Base-by-base conservation (phyloP, 2,329 filamentous ascomycete genomes). In the Colletotrichum higginsianum region DNA sequence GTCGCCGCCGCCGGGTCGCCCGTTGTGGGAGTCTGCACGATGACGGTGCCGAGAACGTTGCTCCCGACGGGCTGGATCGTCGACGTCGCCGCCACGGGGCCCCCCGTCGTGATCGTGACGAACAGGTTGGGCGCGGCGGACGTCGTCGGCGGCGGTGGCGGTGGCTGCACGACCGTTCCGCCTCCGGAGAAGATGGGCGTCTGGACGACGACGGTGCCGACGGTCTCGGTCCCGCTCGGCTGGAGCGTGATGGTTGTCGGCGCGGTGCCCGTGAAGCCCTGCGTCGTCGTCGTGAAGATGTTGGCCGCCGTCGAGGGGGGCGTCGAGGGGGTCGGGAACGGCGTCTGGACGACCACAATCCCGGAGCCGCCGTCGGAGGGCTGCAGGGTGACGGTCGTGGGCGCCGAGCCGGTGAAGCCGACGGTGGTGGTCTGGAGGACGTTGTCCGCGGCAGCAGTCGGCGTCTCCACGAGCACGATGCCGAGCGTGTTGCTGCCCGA, bases 281-380 rank as follows among this genome's bases (percentile, higher is more conserved):
- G 60, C 12, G 50, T 42, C 30, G 52, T 56, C 9, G 55, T 72
- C 12, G 65, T 71, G 47, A 71, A 72, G 35, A 49, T 21, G 26
- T n/a, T 46, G 4, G 55, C 70, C 18, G 46, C 12, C 5, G 23
- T 38, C 16, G 53, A 53, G 12, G 47, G 53, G 5, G 47, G 26
- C 15, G 15, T 44, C 46, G 30, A 23, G 4, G 68, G 58, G 26
- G 38, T 61, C 9, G 61, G 21, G 47, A 66, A 61, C 0, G 70
- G 70, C n/a, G 70, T 70, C 42, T 72, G 52, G 38, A 72, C 61
- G 38, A 72, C 66, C 42, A 72, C 70, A n/a, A 70, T 56, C 49
- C 70, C 56, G 53, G 65, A 50, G 52, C 65, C 65, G 26, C 68
- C 68, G 21, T 35, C 57, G 15, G 68, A 30, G 38, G 68, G 68